Percentiles rank a stretch among this genome's conserved stretches.
Evolutionary conservation across 2,329 filamentous ascomycete genomes (phyloP).

Genomic region (Calonectria pseudoturangicola): DNA sequence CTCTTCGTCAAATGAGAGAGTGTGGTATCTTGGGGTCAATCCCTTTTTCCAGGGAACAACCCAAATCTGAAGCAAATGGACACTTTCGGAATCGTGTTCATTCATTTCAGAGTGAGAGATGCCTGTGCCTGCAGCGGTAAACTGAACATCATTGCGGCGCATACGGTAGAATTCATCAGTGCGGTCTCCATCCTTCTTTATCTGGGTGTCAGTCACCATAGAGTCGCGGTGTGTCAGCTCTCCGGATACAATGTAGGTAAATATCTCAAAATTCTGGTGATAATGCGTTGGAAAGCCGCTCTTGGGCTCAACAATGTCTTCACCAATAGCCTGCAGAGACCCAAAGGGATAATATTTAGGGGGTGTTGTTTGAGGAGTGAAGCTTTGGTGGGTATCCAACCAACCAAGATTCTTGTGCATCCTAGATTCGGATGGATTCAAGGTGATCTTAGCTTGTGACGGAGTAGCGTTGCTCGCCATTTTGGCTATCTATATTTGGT

Average conservation of each 20-base stretch:
- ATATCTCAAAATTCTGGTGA: neutral
- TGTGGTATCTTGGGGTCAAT: neutral
- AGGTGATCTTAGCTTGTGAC: neutral
- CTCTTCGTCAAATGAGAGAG: neutral
- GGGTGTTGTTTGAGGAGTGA: neutral
- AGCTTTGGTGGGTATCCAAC: neutral
- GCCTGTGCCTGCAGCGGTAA: neutral
- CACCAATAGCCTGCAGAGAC: neutral
- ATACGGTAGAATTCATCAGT: slow-evolving; percentile 3
- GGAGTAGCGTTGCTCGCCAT: neutral
- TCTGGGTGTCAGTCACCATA: neutral
- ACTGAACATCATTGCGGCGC: slow-evolving; percentile 2
- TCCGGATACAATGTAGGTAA: neutral
- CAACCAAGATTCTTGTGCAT: slow-evolving; percentile 7
- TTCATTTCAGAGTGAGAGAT: neutral
- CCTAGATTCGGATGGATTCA: neutral
- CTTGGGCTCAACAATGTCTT: neutral
- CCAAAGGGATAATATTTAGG: neutral
- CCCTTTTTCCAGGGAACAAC: neutral
- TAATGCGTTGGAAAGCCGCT: neutral
- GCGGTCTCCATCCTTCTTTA: neutral
- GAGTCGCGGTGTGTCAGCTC: slow-evolving; percentile 9
- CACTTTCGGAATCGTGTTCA: neutral
- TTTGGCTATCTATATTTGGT: neutral
- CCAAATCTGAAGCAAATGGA: slow-evolving; percentile 1